phyloP scores from a whole-genome alignment of 495 filamentous ascomycete genomes.

The Haplographium delicatum region DNA sequence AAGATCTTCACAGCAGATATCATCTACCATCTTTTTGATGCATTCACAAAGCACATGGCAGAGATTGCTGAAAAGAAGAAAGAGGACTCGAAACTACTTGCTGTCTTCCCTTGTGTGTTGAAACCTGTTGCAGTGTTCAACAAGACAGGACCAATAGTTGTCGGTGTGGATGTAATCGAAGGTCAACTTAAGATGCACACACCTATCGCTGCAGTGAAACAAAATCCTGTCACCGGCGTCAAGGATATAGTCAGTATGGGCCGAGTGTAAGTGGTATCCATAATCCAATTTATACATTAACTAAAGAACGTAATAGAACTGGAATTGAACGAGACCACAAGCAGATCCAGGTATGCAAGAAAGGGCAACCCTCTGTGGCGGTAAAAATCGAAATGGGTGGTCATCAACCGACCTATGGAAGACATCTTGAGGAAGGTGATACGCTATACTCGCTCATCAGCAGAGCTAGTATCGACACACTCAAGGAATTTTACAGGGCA shows the following conservation, averaged over 20 bases:
- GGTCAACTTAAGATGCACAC: conserved; percentile 81
- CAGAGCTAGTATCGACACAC: conserved; percentile 80
- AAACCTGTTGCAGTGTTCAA: conserved; percentile 92
- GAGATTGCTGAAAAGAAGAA: conserved; percentile 82
- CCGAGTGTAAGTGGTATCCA: conserved; percentile 76
- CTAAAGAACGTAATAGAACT: conserved; percentile 46
- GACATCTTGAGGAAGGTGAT: conserved; percentile 93
- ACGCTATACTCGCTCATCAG: conserved; percentile 82
- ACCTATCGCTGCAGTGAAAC: conserved; percentile 79
- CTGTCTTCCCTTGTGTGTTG: conserved; percentile 95
- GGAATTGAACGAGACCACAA: conserved; percentile 98
- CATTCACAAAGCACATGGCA: conserved; percentile 91
- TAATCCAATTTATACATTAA: too few relatives aligned
- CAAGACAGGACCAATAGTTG: conserved; percentile 92
- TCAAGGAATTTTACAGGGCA: conserved; percentile 91
- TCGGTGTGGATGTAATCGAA: conserved; percentile 93
- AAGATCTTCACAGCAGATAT: conserved; percentile 99
- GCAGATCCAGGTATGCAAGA: conserved; percentile 82
- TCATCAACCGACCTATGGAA: conserved; percentile 92
- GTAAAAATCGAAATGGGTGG: conserved; percentile 93
- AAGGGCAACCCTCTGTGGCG: conserved; percentile 91
- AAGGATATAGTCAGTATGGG: conserved; percentile 83
- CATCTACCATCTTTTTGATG: conserved; percentile 97
- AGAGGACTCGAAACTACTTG: conserved; percentile 89
- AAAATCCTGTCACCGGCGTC: conserved; percentile 66